These are phyloP conservation scores for Hericium rajendrae DNA, from an alignment of 768 basidiomycete genomes.

Conservation along the genomic window DNA sequence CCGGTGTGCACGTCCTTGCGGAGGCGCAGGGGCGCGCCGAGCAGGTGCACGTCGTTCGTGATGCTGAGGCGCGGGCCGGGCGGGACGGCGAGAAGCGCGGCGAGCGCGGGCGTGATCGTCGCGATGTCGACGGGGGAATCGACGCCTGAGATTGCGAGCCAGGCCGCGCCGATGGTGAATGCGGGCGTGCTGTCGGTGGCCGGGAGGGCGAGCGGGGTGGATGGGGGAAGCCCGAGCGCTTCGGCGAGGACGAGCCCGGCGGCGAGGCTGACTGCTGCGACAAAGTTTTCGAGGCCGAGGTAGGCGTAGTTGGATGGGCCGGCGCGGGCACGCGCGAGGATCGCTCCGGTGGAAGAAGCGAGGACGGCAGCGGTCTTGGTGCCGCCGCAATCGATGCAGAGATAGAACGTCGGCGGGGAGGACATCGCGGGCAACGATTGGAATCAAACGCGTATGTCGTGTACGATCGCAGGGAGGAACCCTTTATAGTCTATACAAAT, in stretches of 20 bases:
- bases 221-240: not conserved
- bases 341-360: slow-evolving; percentile 42
- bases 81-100: slow-evolving; percentile 50
- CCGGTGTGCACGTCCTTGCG: slow-evolving; percentile 50
- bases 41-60: slow-evolving; percentile 77
- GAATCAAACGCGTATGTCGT: slow-evolving; percentile 7
- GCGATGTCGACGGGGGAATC: slow-evolving; percentile 60
- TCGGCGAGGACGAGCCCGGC: slow-evolving; percentile 40
- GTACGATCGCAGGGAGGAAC: too few relatives aligned
- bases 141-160: slow-evolving; percentile 79
- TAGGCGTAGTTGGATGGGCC: slow-evolving; percentile 86
- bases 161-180: slow-evolving; percentile 54
- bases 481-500: too few relatives aligned
- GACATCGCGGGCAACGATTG: slow-evolving; percentile 2
- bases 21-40: slow-evolving; percentile 67
- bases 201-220: slow-evolving; percentile 4
- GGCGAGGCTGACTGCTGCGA: slow-evolving; percentile 39
- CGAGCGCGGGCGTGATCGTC: slow-evolving; percentile 43
- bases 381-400: slow-evolving; percentile 84
- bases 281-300: slow-evolving; percentile 55
- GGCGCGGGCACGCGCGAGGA: slow-evolving; percentile 57
- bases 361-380: slow-evolving; percentile 81
- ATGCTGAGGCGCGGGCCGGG: slow-evolving; percentile 40
- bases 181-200: not conserved
- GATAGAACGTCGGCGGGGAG: slow-evolving; percentile 33